These are phyloP conservation scores for Fusarium phyllophilum DNA, from an alignment of 2,329 filamentous ascomycete species.

Conservation along the genomic window DNA sequence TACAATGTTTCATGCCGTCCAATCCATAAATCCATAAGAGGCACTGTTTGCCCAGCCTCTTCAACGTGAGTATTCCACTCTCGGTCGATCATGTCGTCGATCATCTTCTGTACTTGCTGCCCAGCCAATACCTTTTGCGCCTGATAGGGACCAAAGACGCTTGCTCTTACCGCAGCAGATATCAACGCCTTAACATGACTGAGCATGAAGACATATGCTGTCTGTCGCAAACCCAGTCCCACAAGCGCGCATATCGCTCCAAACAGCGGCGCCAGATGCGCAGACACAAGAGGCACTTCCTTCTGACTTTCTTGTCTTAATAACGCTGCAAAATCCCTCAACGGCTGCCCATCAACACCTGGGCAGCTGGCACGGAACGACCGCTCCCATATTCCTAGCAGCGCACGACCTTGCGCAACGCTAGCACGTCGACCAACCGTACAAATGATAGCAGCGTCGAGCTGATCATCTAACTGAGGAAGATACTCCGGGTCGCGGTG, in stretches of 20 bases:
- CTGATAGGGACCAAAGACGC: slow-evolving; percentile 83
- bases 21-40: slow-evolving; percentile 84
- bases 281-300: slow-evolving; percentile 59
- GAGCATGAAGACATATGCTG: slow-evolving; percentile 80
- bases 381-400: slow-evolving; percentile 80
- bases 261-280: slow-evolving; percentile 77
- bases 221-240: slow-evolving; percentile 68
- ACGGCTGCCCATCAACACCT: slow-evolving; percentile 39
- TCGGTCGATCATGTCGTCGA: slow-evolving; percentile 66
- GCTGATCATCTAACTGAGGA: slow-evolving; percentile 73
- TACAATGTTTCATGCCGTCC: slow-evolving; percentile 85
- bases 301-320: slow-evolving; percentile 46
- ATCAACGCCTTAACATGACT: slow-evolving; percentile 80
- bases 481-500: slow-evolving; percentile 66
- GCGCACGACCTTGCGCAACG: slow-evolving; percentile 77
- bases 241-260: slow-evolving; percentile 73
- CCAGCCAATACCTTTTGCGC: slow-evolving; percentile 78
- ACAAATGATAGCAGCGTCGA: slow-evolving; percentile 81
- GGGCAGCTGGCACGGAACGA: slow-evolving; percentile 63
- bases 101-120: slow-evolving; percentile 63
- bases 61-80: slow-evolving; percentile 70
- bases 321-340: slow-evolving; percentile 51
- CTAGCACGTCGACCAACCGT: slow-evolving; percentile 82
- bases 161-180: slow-evolving; percentile 80
- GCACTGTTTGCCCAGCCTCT: slow-evolving; percentile 78